Conservation (phyloP, 2,329 filamentous ascomycete genomes). For the Fusarium sp. region DNA sequence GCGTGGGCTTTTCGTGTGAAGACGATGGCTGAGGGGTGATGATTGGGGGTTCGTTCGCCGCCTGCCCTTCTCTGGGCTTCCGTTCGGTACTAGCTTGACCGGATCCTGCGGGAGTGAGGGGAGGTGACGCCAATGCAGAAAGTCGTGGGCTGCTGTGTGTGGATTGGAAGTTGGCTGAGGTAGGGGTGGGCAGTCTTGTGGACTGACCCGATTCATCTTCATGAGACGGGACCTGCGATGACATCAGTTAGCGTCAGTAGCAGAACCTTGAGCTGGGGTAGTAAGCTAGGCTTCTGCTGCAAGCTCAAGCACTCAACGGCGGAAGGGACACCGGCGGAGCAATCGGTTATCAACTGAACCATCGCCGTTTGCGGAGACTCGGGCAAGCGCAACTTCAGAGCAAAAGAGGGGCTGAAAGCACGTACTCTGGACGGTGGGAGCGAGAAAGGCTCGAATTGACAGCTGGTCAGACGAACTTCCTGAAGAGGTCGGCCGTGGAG, state of each 20-base stretch:
- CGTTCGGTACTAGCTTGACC: constrained; percentile 49
- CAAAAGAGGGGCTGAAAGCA: constrained; percentile 41
- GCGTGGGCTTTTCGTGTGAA: constrained; percentile 60
- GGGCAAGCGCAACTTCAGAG: constrained; percentile 6
- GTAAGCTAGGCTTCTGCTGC: background rate
- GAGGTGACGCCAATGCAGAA: constrained; percentile 82
- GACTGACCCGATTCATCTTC: constrained; percentile 67
- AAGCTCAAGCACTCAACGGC: background rate
- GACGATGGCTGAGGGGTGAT: constrained; percentile 74
- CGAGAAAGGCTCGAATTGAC: constrained; percentile 89
- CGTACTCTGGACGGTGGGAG: constrained; percentile 83
- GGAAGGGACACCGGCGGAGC: background rate
- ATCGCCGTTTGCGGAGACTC: constrained; percentile 2
- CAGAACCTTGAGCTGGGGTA: constrained; percentile 23
- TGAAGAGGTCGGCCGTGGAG: constrained; percentile 80
- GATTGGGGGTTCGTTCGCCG: constrained; percentile 54
- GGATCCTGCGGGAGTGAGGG: constrained; percentile 85
- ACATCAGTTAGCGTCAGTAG: constrained; percentile 43
- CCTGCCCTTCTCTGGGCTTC: constrained; percentile 48
- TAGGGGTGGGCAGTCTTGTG: constrained; percentile 70
- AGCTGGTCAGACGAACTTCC: constrained; percentile 82
- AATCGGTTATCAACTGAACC: background rate
- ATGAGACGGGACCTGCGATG: constrained; percentile 63
- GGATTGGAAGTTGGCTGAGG: constrained; percentile 69
- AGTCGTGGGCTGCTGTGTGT: constrained; percentile 71